Evolutionary conservation across 441 rosid species (phyloP), one percentile per base, ranked within the genome.

Genomic region (Syzygium syzygioides): DNA sequence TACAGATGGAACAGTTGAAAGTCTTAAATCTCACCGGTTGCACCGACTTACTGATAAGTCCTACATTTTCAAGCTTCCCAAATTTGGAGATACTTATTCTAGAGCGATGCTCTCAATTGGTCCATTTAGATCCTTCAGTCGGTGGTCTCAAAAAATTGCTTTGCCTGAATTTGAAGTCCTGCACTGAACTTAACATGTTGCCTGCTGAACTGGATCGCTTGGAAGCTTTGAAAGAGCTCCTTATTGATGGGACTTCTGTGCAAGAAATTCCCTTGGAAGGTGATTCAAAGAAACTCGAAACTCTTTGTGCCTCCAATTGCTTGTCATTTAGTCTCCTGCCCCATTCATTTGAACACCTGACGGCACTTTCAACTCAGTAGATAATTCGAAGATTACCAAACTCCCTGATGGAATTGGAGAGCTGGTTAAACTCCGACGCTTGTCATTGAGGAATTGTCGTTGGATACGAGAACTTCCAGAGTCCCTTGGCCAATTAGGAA

Each of bases 381-480:
- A 18, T 55, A 55, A 55, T 55, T 55, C 57, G 19, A 55, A 55
- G 8, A 55, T 55, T 55, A 18, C 11, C 45, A 41, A 41, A 41
- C 45, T 1, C 17, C 66, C 66, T 0, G 7, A 1, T 28, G 32
- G 32, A 60, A 2, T 12, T 13, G 66, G 66, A 1, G 18, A 0
- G 17, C 19, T 54, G 56, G 56, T 54, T 14, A 60, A 60, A 28
- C 66, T 60, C 32, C 32, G 18, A 60, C 0, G 18, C 32, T 28
- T 60, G 66, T 60, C 32, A 5, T 13, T 60, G 32, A 60, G 32
- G 66, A 60, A 60, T 60, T 60, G 66, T 60, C 1, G 6, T 60
- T 26, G 32, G 66, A 60, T 28, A 13, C 32, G 1, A 28, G 13
- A 13, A 0, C 66, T 60, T 3, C 17, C 17, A 13, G 0, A 5